Percentiles rank a stretch among this genome's conserved stretches.
Evolutionary conservation across 2,329 filamentous ascomycete genomes (phyloP).

Genomic region (Ophiocordyceps unilateralis): DNA sequence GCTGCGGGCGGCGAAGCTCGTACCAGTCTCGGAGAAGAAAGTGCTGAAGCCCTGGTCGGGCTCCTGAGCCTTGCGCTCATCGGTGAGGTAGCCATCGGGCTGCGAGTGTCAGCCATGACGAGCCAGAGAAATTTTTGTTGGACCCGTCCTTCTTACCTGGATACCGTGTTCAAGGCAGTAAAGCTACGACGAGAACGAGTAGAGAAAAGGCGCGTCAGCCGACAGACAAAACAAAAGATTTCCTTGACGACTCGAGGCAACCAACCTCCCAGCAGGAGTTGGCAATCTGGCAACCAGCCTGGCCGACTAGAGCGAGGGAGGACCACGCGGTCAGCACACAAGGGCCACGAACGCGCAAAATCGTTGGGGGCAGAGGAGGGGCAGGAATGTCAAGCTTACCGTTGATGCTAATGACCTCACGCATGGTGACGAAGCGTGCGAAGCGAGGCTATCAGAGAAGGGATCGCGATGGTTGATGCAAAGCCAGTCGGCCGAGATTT

Average conservation of each 20-base stretch:
- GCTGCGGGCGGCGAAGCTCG: constrained; percentile 1
- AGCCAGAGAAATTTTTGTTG: constrained; percentile 2
- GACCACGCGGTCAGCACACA: constrained; percentile 8
- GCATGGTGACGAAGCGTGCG: constrained; percentile 49
- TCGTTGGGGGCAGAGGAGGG: constrained; percentile 9
- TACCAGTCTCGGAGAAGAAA: constrained; percentile 99
- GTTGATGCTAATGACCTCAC: constrained; percentile 99
- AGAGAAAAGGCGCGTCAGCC: not conserved
- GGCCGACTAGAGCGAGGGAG: constrained; percentile 68
- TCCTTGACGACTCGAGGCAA: constrained; percentile 9
- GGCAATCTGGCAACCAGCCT: constrained; percentile 99
- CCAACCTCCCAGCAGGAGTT: constrained; percentile 99
- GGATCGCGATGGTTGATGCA: constrained; percentile 6
- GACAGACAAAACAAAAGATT: not conserved
- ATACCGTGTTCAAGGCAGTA: constrained; percentile 99
- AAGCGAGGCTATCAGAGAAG: constrained; percentile 3
- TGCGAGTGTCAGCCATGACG: constrained; percentile 20
- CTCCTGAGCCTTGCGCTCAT: constrained; percentile 86
- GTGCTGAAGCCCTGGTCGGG: constrained; percentile 98
- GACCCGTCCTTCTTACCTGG: constrained; percentile 47
- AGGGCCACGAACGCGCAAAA: constrained; percentile 1
- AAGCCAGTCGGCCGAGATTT: constrained; percentile 5
- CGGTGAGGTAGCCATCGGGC: constrained; percentile 97
- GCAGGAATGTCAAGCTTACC: constrained; percentile 45
- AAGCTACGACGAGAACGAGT: constrained; percentile 42